phyloP scores from a whole-genome alignment of 2,329 filamentous ascomycete genomes.

The Aspergillus awamori region DNA sequence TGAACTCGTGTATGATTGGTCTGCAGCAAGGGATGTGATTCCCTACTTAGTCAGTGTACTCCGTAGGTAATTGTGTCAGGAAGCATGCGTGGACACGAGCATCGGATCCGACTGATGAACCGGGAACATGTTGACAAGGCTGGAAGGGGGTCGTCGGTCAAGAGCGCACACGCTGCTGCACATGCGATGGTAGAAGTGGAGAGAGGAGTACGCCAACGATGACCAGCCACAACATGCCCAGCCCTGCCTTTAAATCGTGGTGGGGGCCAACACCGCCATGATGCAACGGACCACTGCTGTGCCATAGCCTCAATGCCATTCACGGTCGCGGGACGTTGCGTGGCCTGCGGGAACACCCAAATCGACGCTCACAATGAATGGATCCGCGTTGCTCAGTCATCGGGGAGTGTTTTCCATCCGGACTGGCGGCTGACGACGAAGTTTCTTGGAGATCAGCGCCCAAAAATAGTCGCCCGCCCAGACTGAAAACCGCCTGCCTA shows the following conservation, averaged over 20 bases:
- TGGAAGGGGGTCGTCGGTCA: background rate
- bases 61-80: too few species aligned
- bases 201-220: background rate
- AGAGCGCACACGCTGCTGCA: background rate
- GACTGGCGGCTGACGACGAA: slow-evolving; percentile 2
- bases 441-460: slow-evolving; percentile 1
- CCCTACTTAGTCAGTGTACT: background rate
- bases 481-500: slow-evolving; percentile 9
- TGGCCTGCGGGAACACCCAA: background rate
- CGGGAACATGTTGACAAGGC: background rate
- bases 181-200: background rate
- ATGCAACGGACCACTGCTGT: background rate
- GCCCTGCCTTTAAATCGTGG: background rate
- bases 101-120: background rate
- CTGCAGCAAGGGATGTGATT: background rate
- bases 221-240: background rate
- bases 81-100: background rate
- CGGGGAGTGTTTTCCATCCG: background rate
- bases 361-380: background rate
- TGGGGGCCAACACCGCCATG: background rate
- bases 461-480: slow-evolving; percentile 11
- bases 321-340: background rate
- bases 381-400: background rate
- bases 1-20: slow-evolving; percentile 2
- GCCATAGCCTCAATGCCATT: background rate